phyloP scores from a whole-genome alignment of 1,284 basidiomycete genomes.

The Fistulina hepatica region DNA sequence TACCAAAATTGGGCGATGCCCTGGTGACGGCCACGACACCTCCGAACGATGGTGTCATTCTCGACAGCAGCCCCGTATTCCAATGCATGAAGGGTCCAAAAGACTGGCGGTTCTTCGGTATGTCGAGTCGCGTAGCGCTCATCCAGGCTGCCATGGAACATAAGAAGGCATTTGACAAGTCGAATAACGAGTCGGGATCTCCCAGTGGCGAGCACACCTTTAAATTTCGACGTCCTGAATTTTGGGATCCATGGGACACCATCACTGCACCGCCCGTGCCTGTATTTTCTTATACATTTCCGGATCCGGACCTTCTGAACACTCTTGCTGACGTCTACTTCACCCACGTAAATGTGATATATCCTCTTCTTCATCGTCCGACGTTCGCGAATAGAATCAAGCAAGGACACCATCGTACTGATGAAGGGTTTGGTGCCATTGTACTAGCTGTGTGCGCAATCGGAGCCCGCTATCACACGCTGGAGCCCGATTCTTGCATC shows the following conservation, averaged over 20 bases:
- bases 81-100: no score
- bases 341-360: conserved; percentile 33
- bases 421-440: conserved; percentile 45
- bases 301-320: conserved; percentile 17
- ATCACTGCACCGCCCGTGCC: no score
- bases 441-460: conserved; percentile 57
- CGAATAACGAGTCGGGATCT: no score
- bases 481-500: conserved; percentile 43
- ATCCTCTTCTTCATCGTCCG: conserved; percentile 53
- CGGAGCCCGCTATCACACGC: conserved; percentile 47
- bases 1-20: no score
- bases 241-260: no score
- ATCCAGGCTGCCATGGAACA: conserved; percentile 44
- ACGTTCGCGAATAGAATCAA: conserved; percentile 45
- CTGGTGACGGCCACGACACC: no score
- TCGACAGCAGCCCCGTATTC: no score
- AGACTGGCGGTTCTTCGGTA: conserved; percentile 56
- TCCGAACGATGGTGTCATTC: no score
- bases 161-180: conserved; percentile 4
- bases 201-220: no score
- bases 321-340: conserved; percentile 59
- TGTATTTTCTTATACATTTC: conserved; percentile 34
- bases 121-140: conserved; percentile 58
- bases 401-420: conserved; percentile 37
- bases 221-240: no score